phyloP scores from a whole-genome alignment of 2,329 filamentous ascomycete genomes.

The Fusarium sororula region DNA sequence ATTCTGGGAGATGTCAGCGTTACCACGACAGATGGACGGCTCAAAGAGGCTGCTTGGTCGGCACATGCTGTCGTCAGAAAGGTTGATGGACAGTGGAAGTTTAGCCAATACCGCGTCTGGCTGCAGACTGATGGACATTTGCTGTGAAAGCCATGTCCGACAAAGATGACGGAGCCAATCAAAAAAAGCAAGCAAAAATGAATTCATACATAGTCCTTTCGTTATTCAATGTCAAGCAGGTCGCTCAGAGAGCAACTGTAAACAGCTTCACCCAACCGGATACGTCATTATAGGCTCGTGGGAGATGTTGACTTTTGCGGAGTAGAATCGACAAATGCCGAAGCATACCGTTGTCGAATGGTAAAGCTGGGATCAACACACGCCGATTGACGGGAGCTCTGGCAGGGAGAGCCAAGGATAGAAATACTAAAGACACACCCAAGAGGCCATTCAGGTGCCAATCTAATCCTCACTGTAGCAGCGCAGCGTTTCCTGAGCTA shows the following conservation, averaged over 20 bases:
- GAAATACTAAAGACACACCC: conserved; percentile 22
- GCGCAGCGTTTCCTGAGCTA: conserved; percentile 11
- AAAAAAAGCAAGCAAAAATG: conserved; percentile 9
- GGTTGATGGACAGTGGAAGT: conserved; percentile 46
- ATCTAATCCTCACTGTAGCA: background rate
- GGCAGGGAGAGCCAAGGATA: conserved; percentile 1
- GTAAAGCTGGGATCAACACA: conserved; percentile 28
- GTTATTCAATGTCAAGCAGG: conserved; percentile 11
- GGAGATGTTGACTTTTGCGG: conserved; percentile 15
- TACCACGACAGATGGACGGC: conserved; percentile 41
- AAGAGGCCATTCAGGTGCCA: conserved; percentile 1
- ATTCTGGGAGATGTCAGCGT: conserved; percentile 45
- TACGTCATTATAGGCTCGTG: conserved; percentile 31
- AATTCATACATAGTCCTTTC: conserved; percentile 19
- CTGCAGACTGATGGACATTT: conserved; percentile 40
- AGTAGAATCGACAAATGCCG: conserved; percentile 20
- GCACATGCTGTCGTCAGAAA: conserved; percentile 45
- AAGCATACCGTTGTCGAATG: conserved; percentile 33
- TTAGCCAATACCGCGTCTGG: conserved; percentile 47
- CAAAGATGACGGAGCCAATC: background rate
- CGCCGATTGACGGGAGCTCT: conserved; percentile 31
- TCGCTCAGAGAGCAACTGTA: background rate
- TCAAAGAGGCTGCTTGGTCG: conserved; percentile 43
- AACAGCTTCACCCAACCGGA: conserved; percentile 11
- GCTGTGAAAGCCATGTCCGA: conserved; percentile 6